Evolutionary conservation across 108 stramenopile species (phyloP).

Genomic region (Cyclotella kingstonii): DNA sequence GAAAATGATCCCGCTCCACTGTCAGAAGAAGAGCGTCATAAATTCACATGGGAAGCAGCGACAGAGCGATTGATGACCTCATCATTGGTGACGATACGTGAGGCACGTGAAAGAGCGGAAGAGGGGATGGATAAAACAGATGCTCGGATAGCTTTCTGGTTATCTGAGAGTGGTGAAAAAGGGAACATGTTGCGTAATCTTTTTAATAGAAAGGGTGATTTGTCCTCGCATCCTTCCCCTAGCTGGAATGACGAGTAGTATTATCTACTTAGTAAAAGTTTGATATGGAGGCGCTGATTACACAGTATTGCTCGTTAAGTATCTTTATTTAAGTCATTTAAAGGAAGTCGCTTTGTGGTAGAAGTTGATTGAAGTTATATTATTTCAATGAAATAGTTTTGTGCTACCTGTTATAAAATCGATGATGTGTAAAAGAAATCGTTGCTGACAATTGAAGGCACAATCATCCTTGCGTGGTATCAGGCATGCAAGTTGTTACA

Average conservation of each 20-base stretch:
- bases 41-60: slow-evolving; percentile 93
- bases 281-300: neutral
- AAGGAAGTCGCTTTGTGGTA: neutral
- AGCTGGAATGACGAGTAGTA: slow-evolving; percentile 2
- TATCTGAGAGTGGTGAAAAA: slow-evolving; percentile 53
- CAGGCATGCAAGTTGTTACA: too few species aligned
- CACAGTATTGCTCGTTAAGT: too few species aligned
- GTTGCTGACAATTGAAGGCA: too few species aligned
- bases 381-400: too few species aligned
- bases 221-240: neutral
- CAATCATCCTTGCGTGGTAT: too few species aligned
- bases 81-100: slow-evolving; percentile 47
- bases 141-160: slow-evolving; percentile 53
- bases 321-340: too few species aligned
- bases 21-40: slow-evolving; percentile 53
- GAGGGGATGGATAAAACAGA: slow-evolving; percentile 54
- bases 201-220: slow-evolving; percentile 26
- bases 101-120: slow-evolving; percentile 53
- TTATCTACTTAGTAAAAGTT: neutral
- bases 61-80: slow-evolving; percentile 82
- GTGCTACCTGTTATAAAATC: too few species aligned
- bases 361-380: too few species aligned
- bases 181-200: slow-evolving; percentile 43
- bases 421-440: too few species aligned
- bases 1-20: slow-evolving; percentile 76